Base-by-base conservation (phyloP, 192 early-diverging fungal species). In the Entophlyctis luteolus region DNA sequence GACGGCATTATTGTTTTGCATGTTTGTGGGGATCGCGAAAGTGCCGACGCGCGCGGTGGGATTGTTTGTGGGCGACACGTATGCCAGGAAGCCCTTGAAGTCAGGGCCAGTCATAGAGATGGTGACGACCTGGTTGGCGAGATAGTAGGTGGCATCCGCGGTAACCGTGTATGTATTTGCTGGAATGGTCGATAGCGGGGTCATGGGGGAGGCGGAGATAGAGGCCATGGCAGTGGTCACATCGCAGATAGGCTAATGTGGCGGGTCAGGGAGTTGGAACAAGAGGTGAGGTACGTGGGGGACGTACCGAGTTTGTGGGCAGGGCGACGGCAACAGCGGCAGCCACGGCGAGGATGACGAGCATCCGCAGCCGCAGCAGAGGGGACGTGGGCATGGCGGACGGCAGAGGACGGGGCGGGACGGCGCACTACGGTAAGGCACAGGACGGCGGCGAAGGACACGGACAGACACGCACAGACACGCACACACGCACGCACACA, bases 81-180 rank as follows among this genome's bases (percentile, higher is more conserved):
- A 65, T 28, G 53, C 34, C 49, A 65, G 16, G 62, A 65, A 29
- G 14, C 62, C 62, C 4, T 36, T 4, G 48, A 65, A 65, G 32
- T 14, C 5, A 18, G 62, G 62, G 10, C 62, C 62, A 18, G 16
- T 50, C 62, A 65, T 65, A 6, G 42, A 53, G 62, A 65, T 8
- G 4, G 14, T 65, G 48, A 65, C 27, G 5, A 25, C 4, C 20
- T 65, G 45, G 45, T 34, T 34, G 25, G 47, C 5, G 8, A n/a
- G 3, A 34, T 65, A 65, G 28, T 28, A 31, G 6, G 22, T 20
- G 14, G 42, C 22, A 34, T 65, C 48, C 3, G 28, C 4, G 16
- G 42, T 65, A 6, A 65, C 18, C 4, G 42, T 29, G 29, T 31
- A 65, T 5, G 55, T 56, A 6, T 23, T 35, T 10, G 55, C 25